phyloP scores from a whole-genome alignment of 2,329 filamentous ascomycete species.

The Claviceps cyperi region DNA sequence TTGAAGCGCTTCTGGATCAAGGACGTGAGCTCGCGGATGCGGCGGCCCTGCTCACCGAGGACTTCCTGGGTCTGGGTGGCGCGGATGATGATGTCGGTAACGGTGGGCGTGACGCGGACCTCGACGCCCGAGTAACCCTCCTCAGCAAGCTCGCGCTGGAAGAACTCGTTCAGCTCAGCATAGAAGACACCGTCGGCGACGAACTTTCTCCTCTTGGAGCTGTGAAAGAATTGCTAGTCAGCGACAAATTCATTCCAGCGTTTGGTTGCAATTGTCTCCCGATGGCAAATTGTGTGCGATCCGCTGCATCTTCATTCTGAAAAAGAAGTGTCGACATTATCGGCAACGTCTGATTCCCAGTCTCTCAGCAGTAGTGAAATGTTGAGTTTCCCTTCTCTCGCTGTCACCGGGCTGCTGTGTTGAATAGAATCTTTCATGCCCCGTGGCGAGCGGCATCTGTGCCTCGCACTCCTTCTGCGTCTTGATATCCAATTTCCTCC shows the following conservation, averaged over 20 bases:
- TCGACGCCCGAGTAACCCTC: slow-evolving; percentile 99
- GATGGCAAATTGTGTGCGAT: background rate
- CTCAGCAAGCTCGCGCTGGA: slow-evolving; percentile 99
- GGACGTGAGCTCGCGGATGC: slow-evolving; percentile 99
- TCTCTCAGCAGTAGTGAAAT: background rate
- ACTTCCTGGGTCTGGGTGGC: slow-evolving; percentile 99
- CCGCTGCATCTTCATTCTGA: background rate
- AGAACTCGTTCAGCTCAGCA: slow-evolving; percentile 99
- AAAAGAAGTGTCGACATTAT: background rate
- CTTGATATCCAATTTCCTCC: background rate
- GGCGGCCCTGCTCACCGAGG: slow-evolving; percentile 97
- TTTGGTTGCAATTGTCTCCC: background rate
- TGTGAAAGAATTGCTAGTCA: slow-evolving; percentile 19
- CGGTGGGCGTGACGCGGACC: slow-evolving; percentile 98
- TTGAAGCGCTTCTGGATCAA: slow-evolving; percentile 99
- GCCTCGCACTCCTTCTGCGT: background rate
- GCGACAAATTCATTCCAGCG: background rate
- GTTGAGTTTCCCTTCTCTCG: background rate
- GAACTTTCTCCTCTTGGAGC: slow-evolving; percentile 89
- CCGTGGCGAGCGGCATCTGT: background rate
- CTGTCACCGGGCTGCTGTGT: background rate
- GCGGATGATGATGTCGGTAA: slow-evolving; percentile 99
- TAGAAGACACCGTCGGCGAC: slow-evolving; percentile 99
- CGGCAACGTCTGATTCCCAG: background rate
- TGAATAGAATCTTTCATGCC: background rate